These are phyloP conservation scores for Tylopilus subfusipes DNA, from an alignment of 768 basidiomycete species.

Conservation along the genomic window DNA sequence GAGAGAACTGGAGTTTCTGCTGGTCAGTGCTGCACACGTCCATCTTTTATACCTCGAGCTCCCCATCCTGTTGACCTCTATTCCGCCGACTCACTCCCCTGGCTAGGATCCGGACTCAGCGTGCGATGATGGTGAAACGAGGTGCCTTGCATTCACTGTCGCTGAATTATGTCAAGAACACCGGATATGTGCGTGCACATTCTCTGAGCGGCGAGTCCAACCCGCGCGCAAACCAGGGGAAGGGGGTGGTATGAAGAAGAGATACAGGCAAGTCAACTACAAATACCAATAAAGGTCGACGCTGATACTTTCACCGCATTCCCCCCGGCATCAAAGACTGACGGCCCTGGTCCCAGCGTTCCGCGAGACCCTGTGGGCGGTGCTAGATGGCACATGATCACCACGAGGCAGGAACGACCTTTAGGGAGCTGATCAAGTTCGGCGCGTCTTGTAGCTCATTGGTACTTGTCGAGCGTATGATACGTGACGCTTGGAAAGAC, in stretches of 20 bases:
- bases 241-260: not conserved
- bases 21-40: too few relatives aligned
- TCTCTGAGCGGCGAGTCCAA: not conserved
- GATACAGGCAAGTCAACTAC: not conserved
- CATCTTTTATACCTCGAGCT: not conserved
- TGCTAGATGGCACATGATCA: not conserved
- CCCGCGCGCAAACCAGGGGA: not conserved
- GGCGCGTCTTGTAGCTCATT: not conserved
- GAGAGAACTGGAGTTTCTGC: not conserved
- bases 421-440: not conserved
- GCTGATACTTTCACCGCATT: not conserved
- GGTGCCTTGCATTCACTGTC: not conserved
- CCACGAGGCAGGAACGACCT: not conserved
- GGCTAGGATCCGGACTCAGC: not conserved
- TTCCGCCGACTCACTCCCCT: not conserved
- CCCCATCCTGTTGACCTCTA: not conserved
- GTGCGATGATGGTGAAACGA: not conserved
- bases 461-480: not conserved
- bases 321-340: too few relatives aligned
- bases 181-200: too few relatives aligned
- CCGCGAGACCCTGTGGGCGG: too few relatives aligned
- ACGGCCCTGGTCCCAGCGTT: not conserved
- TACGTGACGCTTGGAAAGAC: too few relatives aligned
- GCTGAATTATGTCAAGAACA: too few relatives aligned
- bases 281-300: not conserved